These are phyloP conservation scores for Sabuloglossum arenarium DNA, from an alignment of 495 filamentous ascomycete genomes.

Conservation along the genomic window DNA sequence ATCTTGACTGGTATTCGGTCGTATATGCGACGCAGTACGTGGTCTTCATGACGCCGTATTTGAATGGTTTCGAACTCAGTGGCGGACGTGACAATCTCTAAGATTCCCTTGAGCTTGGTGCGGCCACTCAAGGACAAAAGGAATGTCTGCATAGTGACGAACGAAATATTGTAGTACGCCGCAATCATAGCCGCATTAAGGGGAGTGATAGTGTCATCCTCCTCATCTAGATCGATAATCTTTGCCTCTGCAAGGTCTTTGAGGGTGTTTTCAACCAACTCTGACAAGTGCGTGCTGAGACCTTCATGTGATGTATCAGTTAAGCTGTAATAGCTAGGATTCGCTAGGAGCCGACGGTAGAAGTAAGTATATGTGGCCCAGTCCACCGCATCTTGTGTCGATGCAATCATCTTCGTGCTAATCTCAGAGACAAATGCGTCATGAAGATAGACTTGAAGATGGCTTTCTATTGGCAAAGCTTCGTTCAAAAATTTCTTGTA, in stretches of 20 bases:
- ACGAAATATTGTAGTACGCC: slow-evolving; percentile 97
- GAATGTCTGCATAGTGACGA: slow-evolving; percentile 99
- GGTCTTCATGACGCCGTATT: slow-evolving; percentile 83
- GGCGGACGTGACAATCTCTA: slow-evolving; percentile 93
- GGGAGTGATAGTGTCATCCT: slow-evolving; percentile 76
- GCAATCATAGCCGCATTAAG: slow-evolving; percentile 95
- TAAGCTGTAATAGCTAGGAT: slow-evolving; percentile 90
- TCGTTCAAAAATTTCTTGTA: slow-evolving; percentile 98
- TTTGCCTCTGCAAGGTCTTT: slow-evolving; percentile 84
- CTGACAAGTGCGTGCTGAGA: slow-evolving; percentile 82
- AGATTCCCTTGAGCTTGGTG: slow-evolving; percentile 85
- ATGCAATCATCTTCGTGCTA: slow-evolving; percentile 79
- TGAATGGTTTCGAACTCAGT: slow-evolving; percentile 93
- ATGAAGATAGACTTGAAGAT: slow-evolving; percentile 74
- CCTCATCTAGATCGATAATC: slow-evolving; percentile 92
- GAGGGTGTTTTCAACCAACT: slow-evolving; percentile 81
- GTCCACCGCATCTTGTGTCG: slow-evolving; percentile 93
- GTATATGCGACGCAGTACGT: slow-evolving; percentile 77
- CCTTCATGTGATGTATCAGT: slow-evolving; percentile 81
- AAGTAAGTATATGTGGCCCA: slow-evolving; percentile 98
- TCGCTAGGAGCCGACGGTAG: slow-evolving; percentile 89
- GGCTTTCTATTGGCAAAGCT: slow-evolving; percentile 85
- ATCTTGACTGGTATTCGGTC: slow-evolving; percentile 91
- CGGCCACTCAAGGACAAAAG: slow-evolving; percentile 75
- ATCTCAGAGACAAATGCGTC: slow-evolving; percentile 96